Percentiles rank a stretch among this genome's conserved stretches.
Evolutionary conservation across 1,139 yeast species (phyloP).

Genomic region (Geotrichum histeridarum): DNA sequence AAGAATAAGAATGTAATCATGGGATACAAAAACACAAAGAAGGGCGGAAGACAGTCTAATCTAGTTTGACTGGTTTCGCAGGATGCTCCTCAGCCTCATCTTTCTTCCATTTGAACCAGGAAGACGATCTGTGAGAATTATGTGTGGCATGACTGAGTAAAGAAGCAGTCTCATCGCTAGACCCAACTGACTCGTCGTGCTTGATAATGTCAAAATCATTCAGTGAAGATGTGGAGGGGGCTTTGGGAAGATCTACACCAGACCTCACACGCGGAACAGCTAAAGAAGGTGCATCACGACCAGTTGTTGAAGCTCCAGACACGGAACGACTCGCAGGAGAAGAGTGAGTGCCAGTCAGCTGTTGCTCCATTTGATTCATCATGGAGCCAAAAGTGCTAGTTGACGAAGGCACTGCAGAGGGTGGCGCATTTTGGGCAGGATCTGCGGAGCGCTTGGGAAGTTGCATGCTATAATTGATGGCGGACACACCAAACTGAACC

Average conservation of each 20-base stretch:
- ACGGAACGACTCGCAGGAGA: not conserved
- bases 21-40: not conserved
- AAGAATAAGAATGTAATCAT: not conserved
- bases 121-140: not conserved
- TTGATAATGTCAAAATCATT: constrained; percentile 15
- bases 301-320: not conserved
- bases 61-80: constrained; percentile 15
- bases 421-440: not conserved
- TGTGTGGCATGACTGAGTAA: not conserved
- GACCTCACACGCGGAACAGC: not conserved
- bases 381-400: constrained; percentile 5
- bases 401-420: not conserved
- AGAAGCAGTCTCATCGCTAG: constrained; percentile 8
- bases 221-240: constrained; percentile 13
- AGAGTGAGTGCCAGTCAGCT: constrained; percentile 4
- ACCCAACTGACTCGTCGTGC: constrained; percentile 13
- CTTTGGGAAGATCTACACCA: not conserved
- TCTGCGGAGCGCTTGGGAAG: constrained; percentile 1
- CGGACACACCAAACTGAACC: constrained; percentile 18
- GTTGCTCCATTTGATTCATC: constrained; percentile 2
- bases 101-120: constrained; percentile 12
- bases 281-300: not conserved
- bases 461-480: constrained; percentile 10
- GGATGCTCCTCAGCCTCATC: constrained; percentile 5
- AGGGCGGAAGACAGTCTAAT: not conserved